Conservation (phyloP, 306 rosid genomes). For the Crotalaria pallida region DNA sequence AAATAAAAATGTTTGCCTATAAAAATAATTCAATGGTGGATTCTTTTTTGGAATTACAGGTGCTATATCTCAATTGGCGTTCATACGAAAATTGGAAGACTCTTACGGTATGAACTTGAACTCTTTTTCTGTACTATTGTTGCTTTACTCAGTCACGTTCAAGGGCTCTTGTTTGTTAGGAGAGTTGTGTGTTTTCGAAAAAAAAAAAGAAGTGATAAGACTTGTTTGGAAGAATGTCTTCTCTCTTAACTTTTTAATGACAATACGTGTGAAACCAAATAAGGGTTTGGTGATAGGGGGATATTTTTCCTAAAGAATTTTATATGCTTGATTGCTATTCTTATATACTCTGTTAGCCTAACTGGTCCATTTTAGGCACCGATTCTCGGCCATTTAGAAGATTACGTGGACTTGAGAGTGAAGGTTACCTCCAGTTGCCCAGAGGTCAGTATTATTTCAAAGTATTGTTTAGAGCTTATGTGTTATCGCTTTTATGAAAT, state of each 20-base stretch:
- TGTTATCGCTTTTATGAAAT: neutral
- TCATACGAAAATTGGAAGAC: constrained; percentile 78
- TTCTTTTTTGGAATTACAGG: constrained; percentile 44
- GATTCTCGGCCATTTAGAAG: constrained; percentile 51
- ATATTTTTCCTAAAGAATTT: neutral
- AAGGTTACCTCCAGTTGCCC: constrained; percentile 51
- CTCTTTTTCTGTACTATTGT: neutral
- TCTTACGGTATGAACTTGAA: constrained; percentile 55
- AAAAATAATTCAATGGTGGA: neutral
- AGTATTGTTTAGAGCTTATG: neutral
- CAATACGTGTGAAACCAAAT: neutral
- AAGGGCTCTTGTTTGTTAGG: neutral
- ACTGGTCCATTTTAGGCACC: constrained; percentile 32
- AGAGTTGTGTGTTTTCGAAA: neutral
- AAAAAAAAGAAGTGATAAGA: neutral
- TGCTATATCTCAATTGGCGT: constrained; percentile 87
- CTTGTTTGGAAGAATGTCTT: neutral
- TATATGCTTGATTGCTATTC: neutral
- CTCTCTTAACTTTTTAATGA: neutral
- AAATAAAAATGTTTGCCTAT: too few species aligned
- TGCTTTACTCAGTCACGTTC: neutral
- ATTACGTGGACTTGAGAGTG: constrained; percentile 34
- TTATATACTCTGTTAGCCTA: constrained; percentile 11
- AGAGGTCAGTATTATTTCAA: constrained; percentile 47
- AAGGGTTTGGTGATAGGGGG: neutral